Percentiles rank a stretch among this genome's conserved stretches.
Conservation (phyloP, 2,329 filamentous ascomycete species). For the Ophiostoma australiae region DNA sequence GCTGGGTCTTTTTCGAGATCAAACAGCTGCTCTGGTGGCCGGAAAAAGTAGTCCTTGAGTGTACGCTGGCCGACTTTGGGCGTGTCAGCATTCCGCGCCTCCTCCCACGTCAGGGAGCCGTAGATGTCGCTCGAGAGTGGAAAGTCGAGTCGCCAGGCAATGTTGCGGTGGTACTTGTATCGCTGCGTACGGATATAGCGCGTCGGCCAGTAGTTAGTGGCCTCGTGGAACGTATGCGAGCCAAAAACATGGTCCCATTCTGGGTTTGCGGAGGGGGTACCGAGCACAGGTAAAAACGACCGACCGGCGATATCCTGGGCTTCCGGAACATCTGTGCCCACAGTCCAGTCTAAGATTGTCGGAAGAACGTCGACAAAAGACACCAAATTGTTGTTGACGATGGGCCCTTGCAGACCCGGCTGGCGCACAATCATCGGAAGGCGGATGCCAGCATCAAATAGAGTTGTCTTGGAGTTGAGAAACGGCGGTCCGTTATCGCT, state of each 20-base stretch:
- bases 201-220: constrained; percentile 47
- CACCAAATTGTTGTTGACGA: constrained; percentile 42
- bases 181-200: constrained; percentile 39
- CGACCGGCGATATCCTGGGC: constrained; percentile 31
- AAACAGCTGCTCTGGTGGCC: constrained; percentile 44
- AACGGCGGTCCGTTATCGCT: constrained; percentile 36
- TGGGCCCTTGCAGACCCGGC: constrained; percentile 32
- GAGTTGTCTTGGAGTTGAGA: constrained; percentile 34
- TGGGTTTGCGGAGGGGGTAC: constrained; percentile 13
- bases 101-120: constrained; percentile 37
- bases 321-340: constrained; percentile 15
- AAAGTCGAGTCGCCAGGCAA: constrained; percentile 36
- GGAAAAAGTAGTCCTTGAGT: constrained; percentile 42
- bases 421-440: constrained; percentile 36
- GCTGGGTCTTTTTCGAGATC: constrained; percentile 43
- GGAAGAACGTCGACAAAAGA: constrained; percentile 46
- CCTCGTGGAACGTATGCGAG: constrained; percentile 49
- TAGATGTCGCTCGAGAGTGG: constrained; percentile 45
- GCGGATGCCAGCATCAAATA: constrained; percentile 3
- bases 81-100: constrained; percentile 7
- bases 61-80: constrained; percentile 39
- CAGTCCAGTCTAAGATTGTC: constrained; percentile 41
- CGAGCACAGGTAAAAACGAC: constrained; percentile 39
- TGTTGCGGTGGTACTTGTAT: constrained; percentile 48
- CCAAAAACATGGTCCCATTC: constrained; percentile 42